Evolutionary conservation across 805 yeast species (phyloP).

Genomic region (Zygoascus tannicola): DNA sequence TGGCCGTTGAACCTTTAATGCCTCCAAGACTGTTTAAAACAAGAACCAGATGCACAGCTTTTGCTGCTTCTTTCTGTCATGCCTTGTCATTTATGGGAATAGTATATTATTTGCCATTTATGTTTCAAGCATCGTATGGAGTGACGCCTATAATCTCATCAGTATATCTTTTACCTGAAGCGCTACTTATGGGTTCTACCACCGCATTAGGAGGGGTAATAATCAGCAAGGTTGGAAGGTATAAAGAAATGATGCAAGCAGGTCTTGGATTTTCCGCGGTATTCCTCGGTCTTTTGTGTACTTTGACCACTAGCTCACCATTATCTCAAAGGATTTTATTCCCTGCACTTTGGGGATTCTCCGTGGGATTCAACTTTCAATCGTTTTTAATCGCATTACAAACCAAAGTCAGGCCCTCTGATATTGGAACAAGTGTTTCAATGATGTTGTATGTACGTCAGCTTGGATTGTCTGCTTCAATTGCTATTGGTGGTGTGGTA

Average conservation of each 20-base stretch:
- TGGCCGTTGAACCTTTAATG: conserved; percentile 35
- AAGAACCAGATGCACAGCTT: conserved; percentile 22
- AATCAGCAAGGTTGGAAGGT: conserved; percentile 35
- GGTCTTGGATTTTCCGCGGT: conserved; percentile 34
- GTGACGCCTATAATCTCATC: conserved; percentile 34
- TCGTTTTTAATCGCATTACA: conserved; percentile 39
- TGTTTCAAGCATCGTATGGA: conserved; percentile 39
- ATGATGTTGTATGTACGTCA: conserved; percentile 36
- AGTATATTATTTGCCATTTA: conserved; percentile 41
- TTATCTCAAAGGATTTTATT: conserved; percentile 35
- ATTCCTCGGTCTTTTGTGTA: conserved; percentile 37
- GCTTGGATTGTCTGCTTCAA: conserved; percentile 32
- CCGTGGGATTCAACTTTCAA: conserved; percentile 41
- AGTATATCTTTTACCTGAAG: conserved; percentile 36
- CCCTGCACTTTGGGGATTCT: conserved; percentile 39
- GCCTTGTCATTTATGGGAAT: conserved; percentile 42
- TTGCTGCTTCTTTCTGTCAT: conserved; percentile 36
- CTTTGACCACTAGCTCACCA: conserved; percentile 35
- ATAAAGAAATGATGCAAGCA: conserved; percentile 34
- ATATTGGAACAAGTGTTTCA: conserved; percentile 40
- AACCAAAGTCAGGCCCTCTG: conserved; percentile 42
- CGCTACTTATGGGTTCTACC: conserved; percentile 34
- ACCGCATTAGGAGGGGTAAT: conserved; percentile 39
- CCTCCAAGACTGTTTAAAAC: conserved; percentile 33
- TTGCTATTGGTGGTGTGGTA: conserved; percentile 36